Base-by-base conservation (phyloP, 495 filamentous ascomycete genomes). In the Annulohypoxylon moriforme region DNA sequence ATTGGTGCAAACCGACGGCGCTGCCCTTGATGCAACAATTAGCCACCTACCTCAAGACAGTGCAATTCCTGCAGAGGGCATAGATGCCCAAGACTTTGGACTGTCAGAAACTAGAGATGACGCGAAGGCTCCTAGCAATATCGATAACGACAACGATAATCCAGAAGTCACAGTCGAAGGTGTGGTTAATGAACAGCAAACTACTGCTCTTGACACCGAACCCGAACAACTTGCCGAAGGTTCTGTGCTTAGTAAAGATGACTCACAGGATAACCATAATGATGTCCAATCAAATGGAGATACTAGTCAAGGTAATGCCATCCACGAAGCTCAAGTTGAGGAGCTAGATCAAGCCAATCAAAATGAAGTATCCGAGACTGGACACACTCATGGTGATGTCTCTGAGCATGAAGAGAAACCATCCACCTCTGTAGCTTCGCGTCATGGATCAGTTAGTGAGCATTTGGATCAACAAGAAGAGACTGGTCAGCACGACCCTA, bases 311-410 rank as follows among this genome's bases (percentile, higher is more conserved):
- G 42, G 44, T 49, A 77, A 80, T 27, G 80, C 78, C 33, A 80
- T 81, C 66, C 77, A 76, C 9, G 76, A 81, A 25, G 49, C 40
- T 20, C 70, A 68, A 38, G 53, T 75, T 27, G 60, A 69, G 56
- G 47, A 34, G 6, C 64, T 49, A 52, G 67, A 67, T 22, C 38
- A 66, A 60, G 25, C 44, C 31, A 36, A 5, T 16, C n/a, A 62
- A 27, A 31, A 66, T 20, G 76, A 76, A 10, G 72, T 71, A 14
- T 44, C 76, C 1, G 80, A 80, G 34, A 76, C 75, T 25, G 78
- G 74, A 29, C 75, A 81, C 42, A 76, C 75, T 8, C 25, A 60
- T 22, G 46, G 22, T 18, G 55, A 27, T n/a, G 10, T 56, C 34
- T 7, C 58, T 13, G 33, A 49, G 14, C 24, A 71, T 46, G 57